Base-by-base conservation (phyloP, 495 filamentous ascomycete genomes). In the Hyaloscypha bicolor region DNA sequence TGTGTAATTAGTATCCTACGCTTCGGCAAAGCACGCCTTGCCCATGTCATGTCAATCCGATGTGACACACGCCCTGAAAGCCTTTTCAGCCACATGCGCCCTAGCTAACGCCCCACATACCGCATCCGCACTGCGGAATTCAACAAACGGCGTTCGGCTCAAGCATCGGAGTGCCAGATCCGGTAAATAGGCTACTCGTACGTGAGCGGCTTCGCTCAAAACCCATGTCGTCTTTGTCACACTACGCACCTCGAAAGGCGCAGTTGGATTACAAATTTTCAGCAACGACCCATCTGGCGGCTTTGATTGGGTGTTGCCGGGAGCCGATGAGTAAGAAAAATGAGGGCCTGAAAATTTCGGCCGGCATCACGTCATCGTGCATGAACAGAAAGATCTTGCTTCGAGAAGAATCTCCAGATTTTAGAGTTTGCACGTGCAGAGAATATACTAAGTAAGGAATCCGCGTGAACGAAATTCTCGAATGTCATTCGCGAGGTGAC, bases 41-140 rank as follows among this genome's bases (percentile, higher is more conserved):
- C 12, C 3, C 8, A 12, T 12, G 42, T 48, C 42, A 48, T 48
- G 42, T 48, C 16, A 48, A 4, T 25, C 25, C 25, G 1, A 25
- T 16, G 9, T 48, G 42, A 48, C 42, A 48, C 42, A 48, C 42
- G 42, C 42, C 42, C 16, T 48, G 42, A 48, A 48, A 48, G 42
- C 42, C 42, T 48, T 45, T 48, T 48, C 42, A 48, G 42, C 42
- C 42, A 48, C 42, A 48, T 12, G 42, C 42, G 42, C 42, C 42
- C 42, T 48, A 6, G 12, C 35, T 37, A 1, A 37, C 35, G 8
- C 12, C 35, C 8, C 35, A 37, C 35, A 6, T 37, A 12, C 35
- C 35, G 35, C 6, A 12, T 37, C 35, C 35, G 1, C 35, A 37
- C 8, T 37, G 35, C 35, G 35, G 35, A 12, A 37, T 48, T 48